Evolutionary conservation across 2,329 filamentous ascomycete genomes (phyloP).

Genomic region (Penicillium brasilianum): DNA sequence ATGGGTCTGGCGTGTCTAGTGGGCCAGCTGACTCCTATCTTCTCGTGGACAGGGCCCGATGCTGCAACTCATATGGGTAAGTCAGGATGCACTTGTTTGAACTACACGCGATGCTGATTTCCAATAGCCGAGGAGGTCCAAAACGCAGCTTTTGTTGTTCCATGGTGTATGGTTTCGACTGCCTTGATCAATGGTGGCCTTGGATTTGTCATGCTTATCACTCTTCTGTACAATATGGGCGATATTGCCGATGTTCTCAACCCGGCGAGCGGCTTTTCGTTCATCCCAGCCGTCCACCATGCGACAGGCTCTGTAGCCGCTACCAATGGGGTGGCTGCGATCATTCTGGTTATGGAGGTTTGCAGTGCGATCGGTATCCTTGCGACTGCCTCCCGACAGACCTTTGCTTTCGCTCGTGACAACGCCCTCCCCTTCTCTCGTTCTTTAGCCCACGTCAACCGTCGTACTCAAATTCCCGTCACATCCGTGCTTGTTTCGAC

Average conservation of each 20-base stretch:
- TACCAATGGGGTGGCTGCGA: constrained; percentile 54
- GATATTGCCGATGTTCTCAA: constrained; percentile 47
- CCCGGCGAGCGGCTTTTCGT: constrained; percentile 53
- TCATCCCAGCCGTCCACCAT: constrained; percentile 57
- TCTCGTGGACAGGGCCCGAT: constrained; percentile 38
- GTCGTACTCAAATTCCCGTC: constrained; percentile 48
- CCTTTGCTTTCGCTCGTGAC: constrained; percentile 54
- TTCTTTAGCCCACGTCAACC: constrained; percentile 38
- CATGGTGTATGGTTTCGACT: constrained; percentile 54
- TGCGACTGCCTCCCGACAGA: constrained; percentile 41
- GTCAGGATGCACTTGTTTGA: constrained; percentile 1
- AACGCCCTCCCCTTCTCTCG: constrained; percentile 43
- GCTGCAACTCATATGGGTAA: constrained; percentile 43
- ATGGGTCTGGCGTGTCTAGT: constrained; percentile 47
- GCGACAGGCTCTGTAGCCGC: constrained; percentile 51
- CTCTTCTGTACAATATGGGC: constrained; percentile 52
- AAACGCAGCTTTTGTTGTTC: constrained; percentile 54
- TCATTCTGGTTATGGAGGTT: constrained; percentile 49
- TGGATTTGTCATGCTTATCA: constrained; percentile 54
- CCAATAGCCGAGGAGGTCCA: constrained; percentile 55
- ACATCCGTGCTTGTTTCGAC: constrained; percentile 44
- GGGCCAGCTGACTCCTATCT: constrained; percentile 38
- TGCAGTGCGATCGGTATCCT: constrained; percentile 41
- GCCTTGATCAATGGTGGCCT: constrained; percentile 55
- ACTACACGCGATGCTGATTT: constrained; percentile 9